Conservation (phyloP, 108 stramenopile genomes). For the Nitzschia sp. region DNA sequence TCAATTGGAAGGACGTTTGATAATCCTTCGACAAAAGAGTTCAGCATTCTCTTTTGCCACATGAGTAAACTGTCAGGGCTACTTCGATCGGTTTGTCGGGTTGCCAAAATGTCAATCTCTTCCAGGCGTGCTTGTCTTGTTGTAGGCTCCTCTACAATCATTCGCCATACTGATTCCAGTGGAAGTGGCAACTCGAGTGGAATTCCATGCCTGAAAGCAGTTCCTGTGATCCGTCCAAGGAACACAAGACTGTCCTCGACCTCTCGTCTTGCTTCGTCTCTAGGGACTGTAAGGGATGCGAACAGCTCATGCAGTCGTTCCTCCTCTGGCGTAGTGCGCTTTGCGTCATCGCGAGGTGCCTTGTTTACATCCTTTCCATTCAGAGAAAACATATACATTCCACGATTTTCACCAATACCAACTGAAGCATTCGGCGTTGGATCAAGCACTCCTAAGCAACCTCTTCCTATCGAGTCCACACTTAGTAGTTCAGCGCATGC, state of each 20-base stretch:
- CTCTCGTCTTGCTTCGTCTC: conserved; percentile 57
- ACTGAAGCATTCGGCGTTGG: conserved; percentile 73
- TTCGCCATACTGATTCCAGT: conserved; percentile 71
- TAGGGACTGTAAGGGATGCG: conserved; percentile 46
- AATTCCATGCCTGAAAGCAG: conserved; percentile 88
- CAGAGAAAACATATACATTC: conserved; percentile 71
- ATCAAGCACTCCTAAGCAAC: conserved; percentile 69
- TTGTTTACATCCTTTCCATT: conserved; percentile 25
- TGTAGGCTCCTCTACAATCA: conserved; percentile 57
- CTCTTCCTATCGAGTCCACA: conserved; percentile 45
- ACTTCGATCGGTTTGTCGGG: conserved; percentile 9
- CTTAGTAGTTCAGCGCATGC: conserved; percentile 80
- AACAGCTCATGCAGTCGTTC: conserved; percentile 54
- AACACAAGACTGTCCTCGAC: conserved; percentile 79
- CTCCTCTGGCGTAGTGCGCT: conserved; percentile 37
- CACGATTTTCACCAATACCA: conserved; percentile 73
- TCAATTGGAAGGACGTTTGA: conserved; percentile 90
- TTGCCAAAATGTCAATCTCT: conserved; percentile 74
- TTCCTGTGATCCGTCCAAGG: conserved; percentile 91
- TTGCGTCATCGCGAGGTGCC: neutral
- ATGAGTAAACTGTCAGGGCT: conserved; percentile 28
- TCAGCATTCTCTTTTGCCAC: conserved; percentile 72
- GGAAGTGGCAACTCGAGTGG: conserved; percentile 81
- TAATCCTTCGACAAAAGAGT: conserved; percentile 87
- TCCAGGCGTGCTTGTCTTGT: conserved; percentile 30